Conservation (phyloP, 441 rosid species). For the Croton laevigatus region DNA sequence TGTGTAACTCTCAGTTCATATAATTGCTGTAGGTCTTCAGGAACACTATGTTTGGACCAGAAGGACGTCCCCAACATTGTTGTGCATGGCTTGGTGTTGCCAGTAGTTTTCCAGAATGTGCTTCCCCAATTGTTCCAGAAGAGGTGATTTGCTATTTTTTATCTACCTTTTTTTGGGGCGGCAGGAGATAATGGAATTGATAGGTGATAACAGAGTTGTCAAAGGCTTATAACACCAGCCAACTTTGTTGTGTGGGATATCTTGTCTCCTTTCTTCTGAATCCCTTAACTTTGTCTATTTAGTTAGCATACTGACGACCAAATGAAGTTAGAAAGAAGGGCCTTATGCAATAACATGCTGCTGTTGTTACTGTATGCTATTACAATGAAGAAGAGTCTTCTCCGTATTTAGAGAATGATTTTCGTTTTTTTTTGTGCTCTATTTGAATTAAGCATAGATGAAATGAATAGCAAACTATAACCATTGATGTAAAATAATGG, state of each 20-base stretch:
- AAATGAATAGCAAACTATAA: neutral
- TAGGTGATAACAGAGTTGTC: neutral
- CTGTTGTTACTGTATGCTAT: neutral
- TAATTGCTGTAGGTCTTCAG: conserved; percentile 72
- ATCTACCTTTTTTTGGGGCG: neutral
- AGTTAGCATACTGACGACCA: neutral
- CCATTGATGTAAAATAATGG: neutral
- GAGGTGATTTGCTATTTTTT: conserved; percentile 56
- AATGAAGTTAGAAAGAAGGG: neutral
- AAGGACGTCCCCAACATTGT: conserved; percentile 99
- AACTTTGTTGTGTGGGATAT: neutral
- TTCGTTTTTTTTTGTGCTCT: neutral
- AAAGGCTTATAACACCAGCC: neutral
- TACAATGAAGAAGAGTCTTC: neutral
- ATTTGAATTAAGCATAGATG: neutral
- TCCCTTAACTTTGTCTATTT: neutral
- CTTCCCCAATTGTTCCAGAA: conserved; percentile 92
- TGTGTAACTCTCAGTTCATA: conserved; percentile 25
- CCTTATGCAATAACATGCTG: neutral
- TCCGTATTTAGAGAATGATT: neutral
- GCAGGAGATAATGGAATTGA: neutral
- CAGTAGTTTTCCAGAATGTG: conserved; percentile 97
- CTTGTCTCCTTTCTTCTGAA: neutral
- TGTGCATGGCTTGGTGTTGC: conserved; percentile 99
- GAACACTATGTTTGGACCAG: conserved; percentile 99